A percentile compares a stretch with the other conserved stretches of the same genome.
Evolutionary conservation across 1,284 basidiomycete genomes (phyloP).

Genomic region (Cutaneotrichosporon dermatis): DNA sequence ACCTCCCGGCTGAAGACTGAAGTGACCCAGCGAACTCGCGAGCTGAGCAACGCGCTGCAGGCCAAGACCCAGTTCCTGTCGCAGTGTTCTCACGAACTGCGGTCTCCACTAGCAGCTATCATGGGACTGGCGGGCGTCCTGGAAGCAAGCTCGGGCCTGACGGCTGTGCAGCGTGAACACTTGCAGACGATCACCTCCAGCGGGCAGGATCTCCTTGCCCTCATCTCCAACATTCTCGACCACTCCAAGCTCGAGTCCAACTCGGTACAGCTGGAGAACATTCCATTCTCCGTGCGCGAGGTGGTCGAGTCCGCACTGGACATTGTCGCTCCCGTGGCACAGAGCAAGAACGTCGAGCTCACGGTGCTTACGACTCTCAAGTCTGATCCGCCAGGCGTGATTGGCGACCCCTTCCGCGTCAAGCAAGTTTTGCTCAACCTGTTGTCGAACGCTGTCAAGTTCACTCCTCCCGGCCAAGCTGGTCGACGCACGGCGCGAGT

Average conservation of each 20-base stretch:
- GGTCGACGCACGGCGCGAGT: constrained; percentile 24
- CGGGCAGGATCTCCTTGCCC: constrained; percentile 50
- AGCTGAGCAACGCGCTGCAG: constrained; percentile 30
- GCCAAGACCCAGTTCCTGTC: constrained; percentile 40
- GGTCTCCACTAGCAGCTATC: constrained; percentile 48
- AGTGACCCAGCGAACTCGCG: constrained; percentile 32
- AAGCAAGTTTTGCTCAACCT: constrained; percentile 42
- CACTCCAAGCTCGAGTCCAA: constrained; percentile 50
- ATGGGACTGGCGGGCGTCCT: constrained; percentile 47
- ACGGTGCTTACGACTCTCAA: constrained; percentile 31
- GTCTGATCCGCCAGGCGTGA: constrained; percentile 33
- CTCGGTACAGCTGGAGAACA: constrained; percentile 48
- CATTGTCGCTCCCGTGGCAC: constrained; percentile 37
- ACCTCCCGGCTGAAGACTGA: constrained; percentile 30
- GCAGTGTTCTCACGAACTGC: constrained; percentile 50
- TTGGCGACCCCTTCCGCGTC: constrained; percentile 44
- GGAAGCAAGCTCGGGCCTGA: constrained; percentile 42
- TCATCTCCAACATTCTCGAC: constrained; percentile 53
- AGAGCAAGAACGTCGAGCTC: constrained; percentile 42
- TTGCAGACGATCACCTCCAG: constrained; percentile 49
- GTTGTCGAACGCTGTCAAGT: constrained; percentile 44
- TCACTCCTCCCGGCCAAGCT: constrained; percentile 24
- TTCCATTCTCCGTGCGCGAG: constrained; percentile 48
- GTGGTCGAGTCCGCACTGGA: constrained; percentile 42
- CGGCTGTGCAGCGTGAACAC: constrained; percentile 48